phyloP scores from a whole-genome alignment of 768 basidiomycete genomes.

The Suillus subaureus region DNA sequence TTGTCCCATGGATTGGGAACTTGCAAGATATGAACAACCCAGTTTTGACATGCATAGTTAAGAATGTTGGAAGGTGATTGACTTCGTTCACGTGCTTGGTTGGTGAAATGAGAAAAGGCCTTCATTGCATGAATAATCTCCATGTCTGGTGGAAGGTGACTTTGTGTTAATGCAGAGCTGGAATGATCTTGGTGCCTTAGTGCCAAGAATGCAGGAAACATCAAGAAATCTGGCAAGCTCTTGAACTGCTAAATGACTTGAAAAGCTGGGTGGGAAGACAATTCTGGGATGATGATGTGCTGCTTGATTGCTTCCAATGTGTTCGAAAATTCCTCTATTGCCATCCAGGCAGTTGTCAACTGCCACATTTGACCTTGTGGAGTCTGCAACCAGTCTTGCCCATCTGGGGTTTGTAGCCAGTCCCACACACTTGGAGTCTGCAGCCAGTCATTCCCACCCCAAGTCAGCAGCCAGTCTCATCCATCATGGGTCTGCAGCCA shows the following conservation, averaged over 20 bases:
- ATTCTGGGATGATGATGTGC: background rate
- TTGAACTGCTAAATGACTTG: background rate
- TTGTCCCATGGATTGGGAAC: too few relatives aligned
- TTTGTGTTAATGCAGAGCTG: background rate
- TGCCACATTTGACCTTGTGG: background rate
- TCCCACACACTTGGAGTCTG: background rate
- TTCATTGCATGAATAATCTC: too few relatives aligned
- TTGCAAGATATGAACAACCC: too few relatives aligned
- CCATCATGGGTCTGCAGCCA: background rate
- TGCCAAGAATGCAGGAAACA: background rate
- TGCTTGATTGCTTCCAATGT: background rate
- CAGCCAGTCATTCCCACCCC: background rate
- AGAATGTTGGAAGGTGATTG: too few relatives aligned
- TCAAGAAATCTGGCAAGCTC: background rate
- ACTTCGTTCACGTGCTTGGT: too few relatives aligned
- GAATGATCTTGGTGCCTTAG: background rate
- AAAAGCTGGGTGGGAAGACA: background rate
- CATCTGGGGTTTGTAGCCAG: background rate
- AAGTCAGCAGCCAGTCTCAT: background rate
- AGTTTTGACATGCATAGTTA: too few relatives aligned
- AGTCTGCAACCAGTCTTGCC: background rate
- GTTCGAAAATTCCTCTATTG: slow-evolving; percentile 1
- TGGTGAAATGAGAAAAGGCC: too few relatives aligned
- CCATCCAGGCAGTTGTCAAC: background rate
- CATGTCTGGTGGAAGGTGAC: too few relatives aligned